Evolutionary conservation across 352 stramenopile genomes (phyloP).

Genomic region (Aphanomyces stellatus): DNA sequence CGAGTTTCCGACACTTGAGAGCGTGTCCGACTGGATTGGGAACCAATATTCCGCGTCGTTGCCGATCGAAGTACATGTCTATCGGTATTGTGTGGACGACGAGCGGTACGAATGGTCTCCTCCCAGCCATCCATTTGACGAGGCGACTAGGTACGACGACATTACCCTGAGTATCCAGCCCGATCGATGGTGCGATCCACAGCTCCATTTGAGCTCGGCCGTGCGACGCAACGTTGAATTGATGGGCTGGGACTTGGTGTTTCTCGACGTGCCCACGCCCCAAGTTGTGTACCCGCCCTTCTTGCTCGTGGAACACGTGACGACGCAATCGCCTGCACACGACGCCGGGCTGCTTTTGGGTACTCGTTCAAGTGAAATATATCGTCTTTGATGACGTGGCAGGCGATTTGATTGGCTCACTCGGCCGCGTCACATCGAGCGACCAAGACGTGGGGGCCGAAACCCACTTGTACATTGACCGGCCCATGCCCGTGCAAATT

Average conservation of each 20-base stretch:
- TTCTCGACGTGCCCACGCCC: background rate
- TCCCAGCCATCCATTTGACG: background rate
- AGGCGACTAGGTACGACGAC: conserved; percentile 4
- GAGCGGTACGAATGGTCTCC: background rate
- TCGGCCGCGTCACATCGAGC: conserved; percentile 1
- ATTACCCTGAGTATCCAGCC: conserved; percentile 6
- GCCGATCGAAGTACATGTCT: background rate
- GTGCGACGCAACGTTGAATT: conserved; percentile 12
- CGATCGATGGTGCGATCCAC: conserved; percentile 11
- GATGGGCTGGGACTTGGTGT: conserved; percentile 5
- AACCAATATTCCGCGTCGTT: background rate
- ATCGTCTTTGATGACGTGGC: background rate
- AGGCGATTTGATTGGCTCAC: conserved; percentile 11
- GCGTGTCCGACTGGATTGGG: conserved; percentile 18
- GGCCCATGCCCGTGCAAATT: conserved; percentile 4
- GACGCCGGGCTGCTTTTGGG: background rate
- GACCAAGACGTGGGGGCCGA: background rate
- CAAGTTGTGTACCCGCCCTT: conserved; percentile 10
- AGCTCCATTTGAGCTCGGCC: background rate
- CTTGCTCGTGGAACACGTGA: conserved; percentile 5
- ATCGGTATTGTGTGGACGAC: background rate
- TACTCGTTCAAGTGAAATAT: background rate
- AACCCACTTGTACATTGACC: conserved; percentile 6
- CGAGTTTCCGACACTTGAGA: conserved; percentile 6
- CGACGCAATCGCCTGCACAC: background rate